These are phyloP conservation scores for Mycena rebaudengoi DNA, from an alignment of 768 basidiomycete genomes.

Conservation along the genomic window DNA sequence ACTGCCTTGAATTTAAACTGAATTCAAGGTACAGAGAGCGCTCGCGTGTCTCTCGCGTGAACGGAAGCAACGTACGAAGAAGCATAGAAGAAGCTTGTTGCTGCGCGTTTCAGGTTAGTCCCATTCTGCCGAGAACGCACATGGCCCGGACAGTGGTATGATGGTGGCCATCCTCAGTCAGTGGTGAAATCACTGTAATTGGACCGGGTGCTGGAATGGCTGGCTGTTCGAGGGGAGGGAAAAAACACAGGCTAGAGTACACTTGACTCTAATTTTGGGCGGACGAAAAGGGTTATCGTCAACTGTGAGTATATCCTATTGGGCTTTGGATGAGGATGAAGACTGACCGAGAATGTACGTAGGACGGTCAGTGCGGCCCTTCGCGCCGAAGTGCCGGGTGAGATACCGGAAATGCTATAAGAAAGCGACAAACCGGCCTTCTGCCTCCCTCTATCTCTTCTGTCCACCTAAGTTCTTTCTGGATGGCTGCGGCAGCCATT, in stretches of 20 bases:
- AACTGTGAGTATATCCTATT: too few species aligned
- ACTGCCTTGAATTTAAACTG: conserved; percentile 10
- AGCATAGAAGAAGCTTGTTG: conserved; percentile 12
- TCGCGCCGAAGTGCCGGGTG: background rate
- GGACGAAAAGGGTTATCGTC: too few species aligned
- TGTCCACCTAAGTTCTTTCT: background rate
- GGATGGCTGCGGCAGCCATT: conserved; percentile 9
- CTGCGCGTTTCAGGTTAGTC: conserved; percentile 15
- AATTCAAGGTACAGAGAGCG: conserved; percentile 19
- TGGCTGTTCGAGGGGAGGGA: too few species aligned
- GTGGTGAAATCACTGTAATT: background rate
- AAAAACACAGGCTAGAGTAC: too few species aligned
- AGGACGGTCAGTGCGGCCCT: too few species aligned
- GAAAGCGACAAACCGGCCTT: background rate
- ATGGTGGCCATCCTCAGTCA: background rate
- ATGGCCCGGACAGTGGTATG: background rate
- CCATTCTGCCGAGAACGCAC: background rate
- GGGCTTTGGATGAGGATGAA: background rate
- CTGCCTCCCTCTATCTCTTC: background rate
- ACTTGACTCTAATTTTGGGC: too few species aligned
- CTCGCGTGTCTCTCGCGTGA: conserved; percentile 25
- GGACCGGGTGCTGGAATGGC: background rate
- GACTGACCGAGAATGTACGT: background rate
- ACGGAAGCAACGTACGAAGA: conserved; percentile 25
- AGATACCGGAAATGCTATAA: background rate